These are phyloP conservation scores for Termitomyces sp. DNA, from an alignment of 768 basidiomycete species.

Conservation along the genomic window DNA sequence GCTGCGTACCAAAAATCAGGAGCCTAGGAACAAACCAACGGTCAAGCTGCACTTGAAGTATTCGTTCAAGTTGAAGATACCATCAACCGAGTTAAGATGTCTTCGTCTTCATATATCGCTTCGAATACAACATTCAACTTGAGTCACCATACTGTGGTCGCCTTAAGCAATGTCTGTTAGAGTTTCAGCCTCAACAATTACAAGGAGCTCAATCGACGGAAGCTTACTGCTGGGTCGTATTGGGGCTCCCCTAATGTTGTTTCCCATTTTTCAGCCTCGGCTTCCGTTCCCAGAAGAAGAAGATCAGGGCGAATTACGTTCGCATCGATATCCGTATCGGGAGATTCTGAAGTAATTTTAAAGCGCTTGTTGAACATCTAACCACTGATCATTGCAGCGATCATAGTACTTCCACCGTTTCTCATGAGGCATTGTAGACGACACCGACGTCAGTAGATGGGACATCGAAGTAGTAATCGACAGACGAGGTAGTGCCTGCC, in stretches of 20 bases:
- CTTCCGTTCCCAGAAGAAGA: background rate
- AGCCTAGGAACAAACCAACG: slow-evolving; percentile 10
- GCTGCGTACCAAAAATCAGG: background rate
- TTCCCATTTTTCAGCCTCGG: background rate
- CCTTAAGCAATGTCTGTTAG: background rate
- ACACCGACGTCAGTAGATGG: too few species aligned
- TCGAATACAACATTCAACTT: slow-evolving; percentile 9
- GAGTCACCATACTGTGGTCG: slow-evolving; percentile 7
- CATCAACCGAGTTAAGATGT: background rate
- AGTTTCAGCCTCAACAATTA: background rate
- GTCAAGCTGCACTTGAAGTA: slow-evolving; percentile 11
- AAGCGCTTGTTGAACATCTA: too few species aligned
- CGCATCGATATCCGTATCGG: background rate
- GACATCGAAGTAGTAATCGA: background rate
- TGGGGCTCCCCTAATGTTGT: background rate
- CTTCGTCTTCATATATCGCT: slow-evolving; percentile 5
- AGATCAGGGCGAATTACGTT: background rate
- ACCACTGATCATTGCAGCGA: too few species aligned
- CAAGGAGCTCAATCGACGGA: background rate
- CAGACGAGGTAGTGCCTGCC: background rate
- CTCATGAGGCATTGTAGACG: background rate
- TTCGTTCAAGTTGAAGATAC: background rate
- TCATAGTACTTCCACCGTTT: background rate
- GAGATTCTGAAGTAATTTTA: too few species aligned
- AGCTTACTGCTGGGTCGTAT: background rate